These are phyloP conservation scores for Boletus sp. DNA, from an alignment of 1,284 basidiomycete genomes.

Conservation along the genomic window DNA sequence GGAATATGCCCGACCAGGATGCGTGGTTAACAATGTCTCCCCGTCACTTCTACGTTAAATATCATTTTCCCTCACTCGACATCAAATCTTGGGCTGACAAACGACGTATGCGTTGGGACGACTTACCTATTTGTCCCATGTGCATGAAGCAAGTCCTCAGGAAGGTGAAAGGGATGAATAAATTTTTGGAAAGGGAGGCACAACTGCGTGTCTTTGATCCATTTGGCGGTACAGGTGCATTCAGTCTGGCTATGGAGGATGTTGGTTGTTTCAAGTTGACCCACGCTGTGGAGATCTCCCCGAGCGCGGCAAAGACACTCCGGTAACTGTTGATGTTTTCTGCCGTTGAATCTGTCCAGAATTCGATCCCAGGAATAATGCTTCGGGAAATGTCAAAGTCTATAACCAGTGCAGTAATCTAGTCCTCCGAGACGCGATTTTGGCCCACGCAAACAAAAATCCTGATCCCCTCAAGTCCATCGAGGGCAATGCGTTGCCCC, in stretches of 20 bases:
- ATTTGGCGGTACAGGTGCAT: conserved; percentile 68
- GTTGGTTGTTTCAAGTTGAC: conserved; percentile 57
- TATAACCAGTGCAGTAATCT: conserved; percentile 67
- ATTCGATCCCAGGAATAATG: conserved; percentile 42
- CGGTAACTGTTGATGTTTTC: conserved; percentile 44
- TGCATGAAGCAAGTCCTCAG: conserved; percentile 45
- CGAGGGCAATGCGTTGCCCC: conserved; percentile 41
- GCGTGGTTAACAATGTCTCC: conserved; percentile 57
- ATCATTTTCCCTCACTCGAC: conserved; percentile 48
- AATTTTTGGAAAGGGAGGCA: conserved; percentile 29
- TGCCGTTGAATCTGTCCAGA: conserved; percentile 5
- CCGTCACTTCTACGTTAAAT: conserved; percentile 58
- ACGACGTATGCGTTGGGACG: conserved; percentile 34
- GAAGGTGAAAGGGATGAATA: conserved; percentile 39
- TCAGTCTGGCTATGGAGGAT: conserved; percentile 58
- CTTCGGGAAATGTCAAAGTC: conserved; percentile 48
- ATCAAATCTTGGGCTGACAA: conserved; percentile 46
- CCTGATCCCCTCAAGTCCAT: conserved; percentile 45
- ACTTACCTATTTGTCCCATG: conserved; percentile 48
- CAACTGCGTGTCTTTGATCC: conserved; percentile 59
- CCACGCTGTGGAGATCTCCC: conserved; percentile 68
- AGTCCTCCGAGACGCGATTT: conserved; percentile 58
- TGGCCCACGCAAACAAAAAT: conserved; percentile 45
- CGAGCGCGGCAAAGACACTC: conserved; percentile 69
- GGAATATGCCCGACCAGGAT: conserved; percentile 40